Evolutionary conservation across 768 basidiomycete genomes (phyloP), one percentile per base, ranked within the genome.

Genomic region (Ramaria sp.): DNA sequence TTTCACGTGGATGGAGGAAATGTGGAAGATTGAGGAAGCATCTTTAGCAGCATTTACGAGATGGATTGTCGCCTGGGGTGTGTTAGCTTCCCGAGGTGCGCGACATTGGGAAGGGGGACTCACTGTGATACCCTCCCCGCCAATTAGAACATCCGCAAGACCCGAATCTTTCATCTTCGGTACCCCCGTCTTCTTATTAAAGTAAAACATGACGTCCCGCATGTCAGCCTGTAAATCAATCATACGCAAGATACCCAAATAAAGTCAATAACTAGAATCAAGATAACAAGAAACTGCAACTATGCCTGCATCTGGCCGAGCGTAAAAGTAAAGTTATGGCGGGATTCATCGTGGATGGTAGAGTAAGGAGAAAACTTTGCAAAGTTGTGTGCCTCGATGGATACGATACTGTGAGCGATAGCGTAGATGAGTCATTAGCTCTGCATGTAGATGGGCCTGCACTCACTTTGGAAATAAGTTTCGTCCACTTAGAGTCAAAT

Each of bases 201-300:
- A 93, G 65, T 85, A 90, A 67, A 98, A 95, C 8, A 87, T 85
- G 13, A 96, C 88, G 61, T 97, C 93, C 15, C 88, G 79, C 79
- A 98, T 86, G 60, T 96, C 92, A 5, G 87, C 86, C 53, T 55
- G 22, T 30, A 32, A 37, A 6, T 27, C 27, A 30, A 30, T 7
- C 36, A 20, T n/a, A 30, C 24, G 27, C 22, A 30, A 16, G 24
- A 5, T 6, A 39, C 32, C 25, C 10, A 5, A 38, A 6, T 16
- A 9, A 15, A 30, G 48, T 20, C 42, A 43, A 15, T 9, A 20
- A 4, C 24, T 2, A 43, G 42, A 18, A 43, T 10, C 3, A 43
- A n/a, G n/a, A 3, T 2, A 43, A 43, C 3, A 43, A 1, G 1
- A 1, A 5, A 18, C 42, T 2, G n/a, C 10, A 42, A 2, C 1